Conservation (phyloP, 2,329 filamentous ascomycete genomes). For the Plenodomus tracheiphilus region DNA sequence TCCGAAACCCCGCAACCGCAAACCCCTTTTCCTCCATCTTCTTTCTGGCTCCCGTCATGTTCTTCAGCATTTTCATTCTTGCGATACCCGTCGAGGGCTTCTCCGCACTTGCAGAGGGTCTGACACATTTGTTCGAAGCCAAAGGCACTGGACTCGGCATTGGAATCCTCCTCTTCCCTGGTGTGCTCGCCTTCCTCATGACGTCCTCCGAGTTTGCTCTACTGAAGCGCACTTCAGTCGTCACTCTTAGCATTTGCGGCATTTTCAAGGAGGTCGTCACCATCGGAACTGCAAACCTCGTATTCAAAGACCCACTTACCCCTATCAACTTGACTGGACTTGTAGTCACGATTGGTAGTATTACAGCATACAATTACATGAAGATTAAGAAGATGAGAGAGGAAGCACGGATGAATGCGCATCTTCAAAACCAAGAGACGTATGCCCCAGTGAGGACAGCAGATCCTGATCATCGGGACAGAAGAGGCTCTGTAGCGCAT, state of each 20-base stretch:
- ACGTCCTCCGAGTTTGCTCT: constrained; percentile 94
- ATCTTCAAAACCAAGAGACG: constrained; percentile 44
- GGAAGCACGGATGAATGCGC: constrained; percentile 63
- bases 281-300: constrained; percentile 81
- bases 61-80: constrained; percentile 75
- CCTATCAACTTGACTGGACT: constrained; percentile 85
- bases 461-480: constrained; percentile 32
- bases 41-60: constrained; percentile 98
- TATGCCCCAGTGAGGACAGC: constrained; percentile 42
- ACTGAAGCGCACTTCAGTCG: constrained; percentile 90
- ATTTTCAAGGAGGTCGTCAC: constrained; percentile 99
- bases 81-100: constrained; percentile 87
- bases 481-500: constrained; percentile 18
- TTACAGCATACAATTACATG: constrained; percentile 89
- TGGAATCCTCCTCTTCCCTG: constrained; percentile 83
- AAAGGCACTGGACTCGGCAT: constrained; percentile 71
- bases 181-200: constrained; percentile 92
- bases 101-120: constrained; percentile 65
- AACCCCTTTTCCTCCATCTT: constrained; percentile 98
- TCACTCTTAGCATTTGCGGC: constrained; percentile 92
- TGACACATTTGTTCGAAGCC: constrained; percentile 64
- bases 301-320: constrained; percentile 88
- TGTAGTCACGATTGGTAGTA: constrained; percentile 84
- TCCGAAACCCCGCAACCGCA: constrained; percentile 90
- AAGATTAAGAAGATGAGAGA: constrained; percentile 88